phyloP scores from a whole-genome alignment of 108 stramenopile genomes.

The Skeletonema tropicum region DNA sequence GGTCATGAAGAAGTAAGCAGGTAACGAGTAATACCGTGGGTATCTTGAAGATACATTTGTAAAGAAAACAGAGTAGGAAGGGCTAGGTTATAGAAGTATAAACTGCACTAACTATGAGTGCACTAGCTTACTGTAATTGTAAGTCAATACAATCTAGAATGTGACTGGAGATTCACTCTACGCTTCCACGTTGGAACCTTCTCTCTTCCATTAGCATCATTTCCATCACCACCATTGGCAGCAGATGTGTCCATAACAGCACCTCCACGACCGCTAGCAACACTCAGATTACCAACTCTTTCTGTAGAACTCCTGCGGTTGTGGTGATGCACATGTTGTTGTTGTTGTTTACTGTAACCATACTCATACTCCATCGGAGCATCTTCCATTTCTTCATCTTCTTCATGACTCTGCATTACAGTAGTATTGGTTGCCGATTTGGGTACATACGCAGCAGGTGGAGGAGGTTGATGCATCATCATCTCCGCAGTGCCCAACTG shows the following conservation, averaged over 20 bases:
- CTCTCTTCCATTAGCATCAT: background rate
- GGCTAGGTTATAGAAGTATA: background rate
- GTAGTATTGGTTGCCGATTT: background rate
- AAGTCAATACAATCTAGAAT: background rate
- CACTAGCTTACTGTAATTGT: background rate
- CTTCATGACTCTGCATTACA: background rate
- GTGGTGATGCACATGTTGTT: background rate
- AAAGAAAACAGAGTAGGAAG: background rate
- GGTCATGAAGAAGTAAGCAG: background rate
- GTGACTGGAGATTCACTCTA: background rate
- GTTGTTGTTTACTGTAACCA: background rate
- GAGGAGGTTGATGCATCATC: background rate
- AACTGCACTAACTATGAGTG: background rate
- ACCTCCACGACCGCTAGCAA: background rate
- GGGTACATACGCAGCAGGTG: background rate
- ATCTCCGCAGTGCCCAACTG: background rate
- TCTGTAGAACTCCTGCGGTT: background rate
- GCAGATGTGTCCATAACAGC: background rate
- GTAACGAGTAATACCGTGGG: background rate
- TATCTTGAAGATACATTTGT: background rate
- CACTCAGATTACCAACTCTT: background rate
- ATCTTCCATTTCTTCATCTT: constrained; percentile 2
- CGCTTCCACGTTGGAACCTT: background rate
- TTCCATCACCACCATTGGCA: background rate
- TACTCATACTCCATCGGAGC: background rate